These are phyloP conservation scores for Fusarium vanettenii DNA, from an alignment of 2,329 filamentous ascomycete species.

Conservation along the genomic window DNA sequence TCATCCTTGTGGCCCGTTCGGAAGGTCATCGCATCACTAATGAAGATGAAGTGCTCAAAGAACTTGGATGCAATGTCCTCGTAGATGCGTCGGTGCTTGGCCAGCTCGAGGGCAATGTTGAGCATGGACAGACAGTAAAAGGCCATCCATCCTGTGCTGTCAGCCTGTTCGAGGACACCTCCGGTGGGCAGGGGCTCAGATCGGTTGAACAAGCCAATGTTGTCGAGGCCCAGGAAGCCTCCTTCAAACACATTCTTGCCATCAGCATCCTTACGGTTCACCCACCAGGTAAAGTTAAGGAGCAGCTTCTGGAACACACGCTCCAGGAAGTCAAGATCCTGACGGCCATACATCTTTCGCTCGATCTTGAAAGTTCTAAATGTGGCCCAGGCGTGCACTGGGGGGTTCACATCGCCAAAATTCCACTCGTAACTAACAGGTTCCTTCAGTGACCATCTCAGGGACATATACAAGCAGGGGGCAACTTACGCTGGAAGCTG, in stretches of 20 bases:
- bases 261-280: conserved; percentile 93
- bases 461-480: too few species aligned
- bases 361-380: conserved; percentile 99
- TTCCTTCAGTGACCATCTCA: conserved; percentile 17
- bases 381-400: conserved; percentile 94
- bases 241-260: conserved; percentile 98
- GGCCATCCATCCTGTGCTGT: conserved; percentile 99
- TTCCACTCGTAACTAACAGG: conserved; percentile 85
- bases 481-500: conserved; percentile 83
- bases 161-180: conserved; percentile 92
- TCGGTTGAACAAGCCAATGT: conserved; percentile 97
- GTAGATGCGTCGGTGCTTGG: conserved; percentile 94
- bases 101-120: conserved; percentile 94
- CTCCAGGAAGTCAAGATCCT: conserved; percentile 95
- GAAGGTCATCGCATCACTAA: conserved; percentile 97
- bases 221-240: conserved; percentile 94
- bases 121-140: conserved; percentile 98
- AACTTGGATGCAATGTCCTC: conserved; percentile 98
- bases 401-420: conserved; percentile 96
- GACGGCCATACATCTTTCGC: conserved; percentile 93
- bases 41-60: conserved; percentile 98
- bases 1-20: conserved; percentile 76
- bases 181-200: conserved; percentile 95
- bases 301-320: conserved; percentile 96
- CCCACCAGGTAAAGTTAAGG: conserved; percentile 99